These are phyloP conservation scores for Sclerotinia borealis DNA, from an alignment of 2,329 filamentous ascomycete genomes.

Conservation along the genomic window DNA sequence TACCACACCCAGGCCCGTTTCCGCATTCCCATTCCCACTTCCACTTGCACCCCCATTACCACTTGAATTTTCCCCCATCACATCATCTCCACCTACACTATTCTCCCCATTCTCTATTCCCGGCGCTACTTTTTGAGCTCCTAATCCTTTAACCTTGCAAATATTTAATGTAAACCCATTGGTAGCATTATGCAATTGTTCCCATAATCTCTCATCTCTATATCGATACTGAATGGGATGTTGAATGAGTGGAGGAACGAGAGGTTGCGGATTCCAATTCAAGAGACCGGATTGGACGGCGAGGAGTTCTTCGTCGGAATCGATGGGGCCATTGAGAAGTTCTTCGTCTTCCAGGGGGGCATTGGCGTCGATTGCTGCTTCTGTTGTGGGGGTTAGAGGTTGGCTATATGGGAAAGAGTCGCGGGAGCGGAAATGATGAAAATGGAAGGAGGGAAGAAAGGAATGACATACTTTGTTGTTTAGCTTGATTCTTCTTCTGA, in stretches of 20 bases:
- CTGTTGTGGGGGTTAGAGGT: constrained; percentile 39
- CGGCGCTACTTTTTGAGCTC: constrained; percentile 48
- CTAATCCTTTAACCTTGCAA: constrained; percentile 50
- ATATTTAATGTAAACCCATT: constrained; percentile 61
- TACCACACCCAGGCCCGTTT: constrained; percentile 12
- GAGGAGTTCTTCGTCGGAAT: constrained; percentile 91
- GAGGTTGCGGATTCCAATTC: constrained; percentile 70
- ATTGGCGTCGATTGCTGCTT: constrained; percentile 91
- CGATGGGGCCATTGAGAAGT: constrained; percentile 71
- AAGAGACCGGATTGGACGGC: constrained; percentile 77
- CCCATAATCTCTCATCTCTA: constrained; percentile 55
- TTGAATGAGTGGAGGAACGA: constrained; percentile 61
- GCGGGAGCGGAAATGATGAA: constrained; percentile 14
- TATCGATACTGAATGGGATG: constrained; percentile 58
- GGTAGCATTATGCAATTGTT: constrained; percentile 60
- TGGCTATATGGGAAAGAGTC: not conserved
- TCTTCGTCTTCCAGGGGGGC: constrained; percentile 83
- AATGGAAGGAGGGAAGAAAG: constrained; percentile 10
- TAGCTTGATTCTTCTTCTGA: constrained; percentile 97
- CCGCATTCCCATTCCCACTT: not conserved
- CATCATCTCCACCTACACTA: not conserved
- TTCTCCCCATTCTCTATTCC: constrained; percentile 21
- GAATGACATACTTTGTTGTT: constrained; percentile 75
- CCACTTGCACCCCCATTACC: not conserved
- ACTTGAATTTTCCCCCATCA: not conserved